Evolutionary conservation across 176 grass and related monocot genomes (phyloP).

Genomic region (Oryza longistaminata): DNA sequence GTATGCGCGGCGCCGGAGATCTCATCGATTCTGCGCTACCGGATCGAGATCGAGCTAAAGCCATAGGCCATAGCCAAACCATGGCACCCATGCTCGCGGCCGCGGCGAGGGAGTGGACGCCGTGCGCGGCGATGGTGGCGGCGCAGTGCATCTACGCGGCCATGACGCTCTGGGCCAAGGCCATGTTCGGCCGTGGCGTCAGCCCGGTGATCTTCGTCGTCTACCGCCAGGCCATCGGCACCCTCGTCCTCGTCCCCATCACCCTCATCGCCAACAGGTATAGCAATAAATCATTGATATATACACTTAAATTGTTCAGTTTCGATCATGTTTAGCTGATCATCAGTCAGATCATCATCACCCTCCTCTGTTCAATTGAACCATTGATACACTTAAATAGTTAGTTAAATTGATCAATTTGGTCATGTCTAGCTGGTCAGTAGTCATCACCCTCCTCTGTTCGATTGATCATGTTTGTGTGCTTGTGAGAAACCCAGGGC

Average conservation of each 20-base stretch:
- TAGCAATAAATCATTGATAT: not conserved
- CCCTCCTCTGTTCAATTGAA: no score
- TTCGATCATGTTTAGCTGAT: no score
- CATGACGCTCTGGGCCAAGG: conserved; percentile 61
- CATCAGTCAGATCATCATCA: no score
- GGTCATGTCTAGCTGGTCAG: no score
- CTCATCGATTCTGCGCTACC: no score
- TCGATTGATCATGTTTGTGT: not conserved
- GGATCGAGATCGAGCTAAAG: no score
- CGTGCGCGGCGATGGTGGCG: conserved; percentile 66
- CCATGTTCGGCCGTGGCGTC: conserved; percentile 58
- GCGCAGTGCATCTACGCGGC: conserved; percentile 72
- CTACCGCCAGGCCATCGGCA: conserved; percentile 65
- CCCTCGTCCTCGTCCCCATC: conserved; percentile 43
- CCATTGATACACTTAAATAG: no score
- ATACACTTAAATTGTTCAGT: no score
- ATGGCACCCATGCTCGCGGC: not conserved
- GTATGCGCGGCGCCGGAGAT: no score
- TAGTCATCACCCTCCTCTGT: no score
- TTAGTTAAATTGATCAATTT: no score
- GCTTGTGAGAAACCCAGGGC: conserved; percentile 18
- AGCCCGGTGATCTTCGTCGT: conserved; percentile 76
- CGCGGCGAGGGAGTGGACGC: conserved; percentile 41
- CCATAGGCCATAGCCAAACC: not conserved
- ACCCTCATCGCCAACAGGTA: conserved; percentile 42